A percentile compares a stretch with the other conserved stretches of the same genome.
phyloP scores from a whole-genome alignment of 1,284 basidiomycete species.

The Cystobasidium pallidum region DNA sequence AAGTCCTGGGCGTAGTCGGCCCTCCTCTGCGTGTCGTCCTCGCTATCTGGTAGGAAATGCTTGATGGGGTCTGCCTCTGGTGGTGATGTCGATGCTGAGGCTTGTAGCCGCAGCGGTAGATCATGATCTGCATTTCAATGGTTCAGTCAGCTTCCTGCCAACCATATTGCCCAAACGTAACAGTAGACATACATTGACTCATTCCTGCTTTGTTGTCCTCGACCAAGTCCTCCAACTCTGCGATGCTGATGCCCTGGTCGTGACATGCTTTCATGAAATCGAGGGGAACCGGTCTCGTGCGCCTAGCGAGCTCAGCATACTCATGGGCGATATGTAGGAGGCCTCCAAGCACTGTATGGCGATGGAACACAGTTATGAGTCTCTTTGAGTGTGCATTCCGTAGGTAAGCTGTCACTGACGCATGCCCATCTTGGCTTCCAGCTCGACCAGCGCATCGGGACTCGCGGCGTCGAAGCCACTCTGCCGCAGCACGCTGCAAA shows the following conservation, averaged over 20 bases:
- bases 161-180: not conserved
- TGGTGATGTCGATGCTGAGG: not conserved
- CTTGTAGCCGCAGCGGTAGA: constrained; percentile 22
- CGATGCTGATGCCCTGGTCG: constrained; percentile 26
- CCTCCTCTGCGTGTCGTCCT: constrained; percentile 21
- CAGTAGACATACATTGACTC: constrained; percentile 13
- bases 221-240: constrained; percentile 16
- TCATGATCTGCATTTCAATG: constrained; percentile 7
- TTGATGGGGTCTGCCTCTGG: constrained; percentile 12
- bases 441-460: constrained; percentile 41
- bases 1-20: constrained; percentile 38
- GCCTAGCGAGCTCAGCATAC: constrained; percentile 41
- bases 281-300: constrained; percentile 22
- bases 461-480: constrained; percentile 39
- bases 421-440: constrained; percentile 40
- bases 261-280: constrained; percentile 39
- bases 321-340: constrained; percentile 40
- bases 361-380: too few relatives aligned
- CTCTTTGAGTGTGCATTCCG: too few relatives aligned
- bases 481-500: constrained; percentile 35
- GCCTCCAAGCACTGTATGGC: constrained; percentile 32
- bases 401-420: constrained; percentile 20
- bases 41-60: constrained; percentile 38
- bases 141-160: too few relatives aligned
- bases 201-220: not conserved